A percentile compares a stretch with the other conserved stretches of the same genome.
Evolutionary conservation across 768 basidiomycete genomes (phyloP).

Genomic region (Boletus patriciae): DNA sequence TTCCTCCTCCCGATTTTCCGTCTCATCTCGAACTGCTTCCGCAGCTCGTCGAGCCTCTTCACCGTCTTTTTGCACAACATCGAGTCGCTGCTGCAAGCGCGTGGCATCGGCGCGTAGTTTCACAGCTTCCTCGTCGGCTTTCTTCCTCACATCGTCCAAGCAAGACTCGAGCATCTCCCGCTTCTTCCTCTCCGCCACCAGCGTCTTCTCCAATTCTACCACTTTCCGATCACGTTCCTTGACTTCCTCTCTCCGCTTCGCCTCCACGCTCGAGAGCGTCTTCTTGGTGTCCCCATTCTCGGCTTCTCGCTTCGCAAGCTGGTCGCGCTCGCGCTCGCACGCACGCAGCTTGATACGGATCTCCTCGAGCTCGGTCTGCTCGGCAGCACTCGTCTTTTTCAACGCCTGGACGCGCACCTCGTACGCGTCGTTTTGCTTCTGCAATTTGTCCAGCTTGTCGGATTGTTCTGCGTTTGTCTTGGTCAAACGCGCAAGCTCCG

Average conservation of each 20-base stretch:
- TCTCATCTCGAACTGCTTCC: constrained; percentile 31
- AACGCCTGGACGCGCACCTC: constrained; percentile 63
- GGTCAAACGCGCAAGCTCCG: constrained; percentile 52
- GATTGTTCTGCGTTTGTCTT: constrained; percentile 49
- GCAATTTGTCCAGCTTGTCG: constrained; percentile 59
- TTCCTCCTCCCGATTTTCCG: constrained; percentile 42
- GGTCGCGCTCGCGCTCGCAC: constrained; percentile 57
- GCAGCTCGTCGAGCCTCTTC: constrained; percentile 36
- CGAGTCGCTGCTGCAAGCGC: constrained; percentile 39
- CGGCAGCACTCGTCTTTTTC: constrained; percentile 47
- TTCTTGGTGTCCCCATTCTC: constrained; percentile 54
- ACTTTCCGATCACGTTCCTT: constrained; percentile 54
- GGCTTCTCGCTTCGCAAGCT: constrained; percentile 50
- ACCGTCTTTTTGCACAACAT: constrained; percentile 38
- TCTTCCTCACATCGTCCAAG: constrained; percentile 43
- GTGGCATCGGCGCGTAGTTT: constrained; percentile 36
- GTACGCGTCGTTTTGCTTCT: constrained; percentile 57
- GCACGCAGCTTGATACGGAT: constrained; percentile 56
- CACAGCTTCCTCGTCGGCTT: constrained; percentile 42
- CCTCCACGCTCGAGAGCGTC: constrained; percentile 48
- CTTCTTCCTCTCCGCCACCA: constrained; percentile 50
- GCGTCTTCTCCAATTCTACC: constrained; percentile 53
- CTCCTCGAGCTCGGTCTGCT: constrained; percentile 65
- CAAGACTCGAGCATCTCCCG: constrained; percentile 48
- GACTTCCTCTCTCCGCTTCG: constrained; percentile 53